These are phyloP conservation scores for Saprolegnia parasitica DNA, from an alignment of 352 stramenopile species.

Conservation along the genomic window DNA sequence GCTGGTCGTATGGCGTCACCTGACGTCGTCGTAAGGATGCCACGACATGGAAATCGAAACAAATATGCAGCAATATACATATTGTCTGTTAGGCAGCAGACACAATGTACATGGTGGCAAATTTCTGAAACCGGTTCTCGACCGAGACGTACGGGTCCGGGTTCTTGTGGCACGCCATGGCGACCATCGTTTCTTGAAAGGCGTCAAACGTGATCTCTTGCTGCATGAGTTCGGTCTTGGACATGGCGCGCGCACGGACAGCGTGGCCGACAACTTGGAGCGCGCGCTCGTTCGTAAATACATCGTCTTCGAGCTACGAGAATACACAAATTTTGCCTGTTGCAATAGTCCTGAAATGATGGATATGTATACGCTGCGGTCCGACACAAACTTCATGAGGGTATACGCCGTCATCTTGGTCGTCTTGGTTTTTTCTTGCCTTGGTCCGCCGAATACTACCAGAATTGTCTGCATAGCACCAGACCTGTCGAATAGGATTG, in stretches of 20 bases:
- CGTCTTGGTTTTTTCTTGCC: conserved; percentile 25
- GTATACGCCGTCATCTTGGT: conserved; percentile 17
- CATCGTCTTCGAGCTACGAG: conserved; percentile 17
- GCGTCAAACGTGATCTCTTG: conserved; percentile 56
- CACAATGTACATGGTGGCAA: conserved; percentile 59
- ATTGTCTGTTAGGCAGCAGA: background rate
- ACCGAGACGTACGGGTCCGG: conserved; percentile 71
- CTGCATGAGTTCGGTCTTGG: conserved; percentile 31
- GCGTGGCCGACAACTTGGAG: conserved; percentile 28
- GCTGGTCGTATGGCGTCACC: background rate
- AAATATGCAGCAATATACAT: too few relatives aligned
- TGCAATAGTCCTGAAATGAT: background rate
- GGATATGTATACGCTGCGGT: conserved; percentile 20
- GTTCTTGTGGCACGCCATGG: conserved; percentile 71
- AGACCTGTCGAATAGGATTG: conserved; percentile 2
- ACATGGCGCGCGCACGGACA: conserved; percentile 9
- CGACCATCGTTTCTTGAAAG: conserved; percentile 67
- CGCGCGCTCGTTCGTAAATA: conserved; percentile 21
- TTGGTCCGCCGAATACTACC: conserved; percentile 13
- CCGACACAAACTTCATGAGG: conserved; percentile 26
- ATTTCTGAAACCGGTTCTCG: conserved; percentile 71
- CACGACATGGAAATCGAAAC: too few relatives aligned
- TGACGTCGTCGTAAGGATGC: background rate
- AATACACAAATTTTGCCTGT: background rate
- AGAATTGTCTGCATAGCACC: background rate